phyloP scores from a whole-genome alignment of 305 asterid species.

The Withania somnifera region DNA sequence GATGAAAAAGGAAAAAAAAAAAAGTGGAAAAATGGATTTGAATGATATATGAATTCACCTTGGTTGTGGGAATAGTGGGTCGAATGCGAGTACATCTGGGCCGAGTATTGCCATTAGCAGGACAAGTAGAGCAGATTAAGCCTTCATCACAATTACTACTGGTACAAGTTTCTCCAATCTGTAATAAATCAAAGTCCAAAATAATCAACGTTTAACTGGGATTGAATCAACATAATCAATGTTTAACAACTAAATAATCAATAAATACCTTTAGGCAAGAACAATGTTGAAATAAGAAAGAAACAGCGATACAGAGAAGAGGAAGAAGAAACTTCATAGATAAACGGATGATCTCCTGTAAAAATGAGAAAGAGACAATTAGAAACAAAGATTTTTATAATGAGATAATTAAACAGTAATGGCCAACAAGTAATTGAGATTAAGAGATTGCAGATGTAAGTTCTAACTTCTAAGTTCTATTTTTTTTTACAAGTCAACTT shows the following conservation, averaged over 20 bases:
- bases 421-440: background rate
- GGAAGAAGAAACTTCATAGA: slow-evolving; percentile 4
- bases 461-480: background rate
- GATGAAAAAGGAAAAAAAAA: background rate
- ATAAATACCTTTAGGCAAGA: slow-evolving; percentile 10
- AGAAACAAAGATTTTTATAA: background rate
- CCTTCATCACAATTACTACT: slow-evolving; percentile 53
- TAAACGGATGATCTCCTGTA: slow-evolving; percentile 11
- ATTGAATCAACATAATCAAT: background rate
- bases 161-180: slow-evolving; percentile 78
- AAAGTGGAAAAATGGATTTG: background rate
- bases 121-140: slow-evolving; percentile 43
- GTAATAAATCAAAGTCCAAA: background rate
- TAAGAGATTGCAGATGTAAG: background rate
- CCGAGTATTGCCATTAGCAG: slow-evolving; percentile 55
- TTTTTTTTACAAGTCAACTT: background rate
- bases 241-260: background rate
- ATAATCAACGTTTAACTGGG: too few species aligned
- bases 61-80: slow-evolving; percentile 50
- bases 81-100: slow-evolving; percentile 56
- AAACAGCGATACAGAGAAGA: background rate
- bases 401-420: background rate
- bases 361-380: background rate
- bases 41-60: slow-evolving; percentile 20
- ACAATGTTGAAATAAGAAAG: background rate